Evolutionary conservation across 2,329 filamentous ascomycete genomes (phyloP), one percentile per base, ranked within the genome.

Genomic region (Phaeosphaeriaceae sp.): DNA sequence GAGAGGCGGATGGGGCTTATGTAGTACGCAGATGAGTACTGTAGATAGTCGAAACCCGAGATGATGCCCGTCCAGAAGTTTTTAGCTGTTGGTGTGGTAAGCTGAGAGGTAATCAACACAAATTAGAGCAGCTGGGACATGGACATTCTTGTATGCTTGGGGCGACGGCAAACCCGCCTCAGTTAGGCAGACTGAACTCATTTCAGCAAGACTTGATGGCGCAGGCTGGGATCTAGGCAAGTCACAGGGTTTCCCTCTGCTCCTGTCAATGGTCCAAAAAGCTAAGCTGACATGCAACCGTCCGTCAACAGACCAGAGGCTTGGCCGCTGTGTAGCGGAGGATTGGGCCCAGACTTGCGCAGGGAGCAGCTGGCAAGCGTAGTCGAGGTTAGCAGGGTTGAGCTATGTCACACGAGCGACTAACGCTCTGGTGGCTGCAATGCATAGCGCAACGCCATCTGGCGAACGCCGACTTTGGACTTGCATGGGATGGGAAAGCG

Each of bases 241-340:
- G 61, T 66, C 69, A 71, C 71, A 69, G 58, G 66, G 66, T 59
- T 21, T 60, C 65, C 63, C 61, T 61, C 47, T 53, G 41, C 58
- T 63, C 57, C 62, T 65, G 62, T 64, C 63, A 60, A 65, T 58
- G 61, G 63, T 62, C 57, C 54, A 57, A 64, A 61, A 59, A 60
- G 63, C 69, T 58, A 66, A 71, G 69, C 70, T 70, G 69, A 72
- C 68, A 67, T 67, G 67, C 69, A 68, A 62, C 58, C 51, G 60
- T 63, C 61, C 60, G 59, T 61, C 60, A 61, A 58, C 54, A 54
- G 54, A 58, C 53, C 57, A 48, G 46, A 53, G 45, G 62, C 60
- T 65, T 69, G 62, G 61, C 62, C 56, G 53, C 25, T 51, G 53
- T 57, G 61, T 65, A 67, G 66, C 66, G 63, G 53, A 54, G 31